Conservation (phyloP, 306 rosid genomes). For the Dryas drummondii region DNA sequence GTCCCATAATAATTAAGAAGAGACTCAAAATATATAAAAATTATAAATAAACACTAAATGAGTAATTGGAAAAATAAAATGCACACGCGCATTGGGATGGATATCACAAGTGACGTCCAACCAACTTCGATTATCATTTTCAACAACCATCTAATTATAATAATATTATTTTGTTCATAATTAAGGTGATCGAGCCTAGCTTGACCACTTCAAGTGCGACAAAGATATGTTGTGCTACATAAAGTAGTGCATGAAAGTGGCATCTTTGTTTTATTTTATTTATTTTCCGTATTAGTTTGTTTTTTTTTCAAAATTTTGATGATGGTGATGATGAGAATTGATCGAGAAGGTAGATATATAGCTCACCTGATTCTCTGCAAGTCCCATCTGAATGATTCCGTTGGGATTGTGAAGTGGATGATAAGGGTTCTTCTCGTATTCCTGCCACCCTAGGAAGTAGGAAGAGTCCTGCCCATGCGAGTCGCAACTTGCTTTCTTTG, state of each 20-base stretch:
- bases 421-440: slow-evolving; percentile 78
- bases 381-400: slow-evolving; percentile 94
- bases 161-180: neutral
- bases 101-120: neutral
- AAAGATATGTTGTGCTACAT: neutral
- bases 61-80: neutral
- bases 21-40: neutral
- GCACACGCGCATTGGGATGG: neutral
- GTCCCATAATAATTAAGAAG: neutral
- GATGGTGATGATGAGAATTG: neutral
- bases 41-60: neutral
- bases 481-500: slow-evolving; percentile 53
- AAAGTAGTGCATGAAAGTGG: no score
- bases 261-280: no score
- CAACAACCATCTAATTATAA: neutral
- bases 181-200: no score
- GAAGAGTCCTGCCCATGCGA: slow-evolving; percentile 83
- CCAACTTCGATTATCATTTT: neutral
- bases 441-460: slow-evolving; percentile 80
- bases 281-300: neutral
- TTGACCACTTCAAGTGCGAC: neutral
- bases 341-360: neutral
- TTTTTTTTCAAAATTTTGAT: neutral
- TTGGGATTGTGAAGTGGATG: slow-evolving; percentile 52
- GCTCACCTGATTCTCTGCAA: slow-evolving; percentile 81